Conservation (phyloP, 192 early-diverging fungal species). For the Rhizophagus prolifer region DNA sequence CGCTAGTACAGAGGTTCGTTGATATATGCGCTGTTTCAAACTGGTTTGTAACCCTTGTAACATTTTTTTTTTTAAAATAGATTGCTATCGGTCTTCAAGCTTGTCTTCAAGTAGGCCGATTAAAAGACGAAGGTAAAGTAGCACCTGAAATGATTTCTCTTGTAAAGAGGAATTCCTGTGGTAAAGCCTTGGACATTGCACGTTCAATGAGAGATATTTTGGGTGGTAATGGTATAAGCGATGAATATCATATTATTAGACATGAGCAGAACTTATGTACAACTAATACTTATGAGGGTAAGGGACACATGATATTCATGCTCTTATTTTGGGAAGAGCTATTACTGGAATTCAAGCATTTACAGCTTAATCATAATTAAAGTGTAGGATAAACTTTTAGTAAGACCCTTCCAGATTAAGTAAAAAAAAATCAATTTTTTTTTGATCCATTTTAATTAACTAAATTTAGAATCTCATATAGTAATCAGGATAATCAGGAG, state of each 20-base stretch:
- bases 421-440: no score
- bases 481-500: no score
- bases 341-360: conserved; percentile 91
- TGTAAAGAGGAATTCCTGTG: conserved; percentile 94
- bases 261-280: conserved; percentile 91
- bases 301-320: conserved; percentile 91
- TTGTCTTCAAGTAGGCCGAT: conserved; percentile 85
- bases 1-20: conserved; percentile 75
- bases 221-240: conserved; percentile 94
- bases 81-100: conserved; percentile 88
- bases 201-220: conserved; percentile 87
- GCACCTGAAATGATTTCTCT: conserved; percentile 95
- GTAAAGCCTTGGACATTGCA: conserved; percentile 92
- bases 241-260: conserved; percentile 96
- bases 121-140: conserved; percentile 85
- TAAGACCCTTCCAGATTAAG: no score
- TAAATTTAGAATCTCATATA: no score
- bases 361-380: no score
- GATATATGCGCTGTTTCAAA: neutral
- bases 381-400: no score
- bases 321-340: conserved; percentile 88
- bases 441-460: no score
- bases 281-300: conserved; percentile 93
- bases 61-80: conserved; percentile 10
- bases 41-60: neutral